Base-by-base conservation (phyloP, 352 stramenopile species). In the Phytophthora tentaculata region DNA sequence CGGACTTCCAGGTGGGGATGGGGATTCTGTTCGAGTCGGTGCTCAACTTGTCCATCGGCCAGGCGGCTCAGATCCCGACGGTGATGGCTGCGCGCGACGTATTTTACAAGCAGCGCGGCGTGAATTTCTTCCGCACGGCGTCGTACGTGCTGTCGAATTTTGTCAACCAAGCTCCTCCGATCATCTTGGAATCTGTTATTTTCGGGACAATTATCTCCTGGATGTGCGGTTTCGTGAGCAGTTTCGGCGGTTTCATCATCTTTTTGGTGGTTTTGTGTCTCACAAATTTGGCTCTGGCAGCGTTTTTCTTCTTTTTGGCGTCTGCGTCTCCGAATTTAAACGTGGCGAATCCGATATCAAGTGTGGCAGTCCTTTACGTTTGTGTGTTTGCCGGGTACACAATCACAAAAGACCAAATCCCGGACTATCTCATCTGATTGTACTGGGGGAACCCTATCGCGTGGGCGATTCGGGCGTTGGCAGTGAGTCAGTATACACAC, bases 121-220 rank as follows among this genome's bases (percentile, higher is more conserved):
- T 48, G 9, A 70, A 70, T 13, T 70, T 65, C 10, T 65, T 65
- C 29, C 47, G 63, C 4, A 65, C 55, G 0, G 19, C 48, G 2
- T 64, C 63, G 1, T 70, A 61, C 28, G 62, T 70, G 4, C 14
- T 70, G 1, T 41, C 55, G 0, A 50, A 24, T 17, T 64, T 6
- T 1, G 62, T 26, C 7, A 45, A n/a, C 19, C 62, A 70, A 19
- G 16, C 8, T 0, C 45, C 56, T 3, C 5, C 19, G 3, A 24
- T 22, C 13, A 14, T 63, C 2, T 2, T 69, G 4, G 62, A 69
- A 20, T 71, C 74, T 2, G 51, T 91, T 1, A 52, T 90, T 3
- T 95, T 95, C 77, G 80, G 82, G 9, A 76, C 73, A 1, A 68
- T 95, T 56, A 51, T 94, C 0, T 95, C 94, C 61, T 95, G 80